These are phyloP conservation scores for Glaciozyma antarctica DNA, from an alignment of 768 basidiomycete species.

Conservation along the genomic window DNA sequence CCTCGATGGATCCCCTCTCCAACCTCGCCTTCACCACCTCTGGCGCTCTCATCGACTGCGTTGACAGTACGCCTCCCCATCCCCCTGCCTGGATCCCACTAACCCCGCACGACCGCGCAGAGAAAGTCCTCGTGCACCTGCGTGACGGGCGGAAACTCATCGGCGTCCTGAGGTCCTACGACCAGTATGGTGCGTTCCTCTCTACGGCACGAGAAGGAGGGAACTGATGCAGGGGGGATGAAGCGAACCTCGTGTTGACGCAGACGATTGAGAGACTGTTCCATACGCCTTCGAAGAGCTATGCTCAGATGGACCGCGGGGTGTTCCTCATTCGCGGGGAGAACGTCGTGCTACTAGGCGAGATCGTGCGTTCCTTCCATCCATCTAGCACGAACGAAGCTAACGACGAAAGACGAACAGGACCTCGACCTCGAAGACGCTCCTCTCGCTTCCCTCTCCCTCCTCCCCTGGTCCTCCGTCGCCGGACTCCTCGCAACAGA, in stretches of 20 bases:
- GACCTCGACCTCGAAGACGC: slow-evolving; percentile 89
- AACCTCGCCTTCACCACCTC: slow-evolving; percentile 90
- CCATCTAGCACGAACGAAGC: neutral
- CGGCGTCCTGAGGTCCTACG: slow-evolving; percentile 91
- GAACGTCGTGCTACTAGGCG: slow-evolving; percentile 92
- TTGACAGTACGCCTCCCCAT: slow-evolving; percentile 80
- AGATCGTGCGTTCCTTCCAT: slow-evolving; percentile 60
- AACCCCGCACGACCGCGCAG: slow-evolving; percentile 43
- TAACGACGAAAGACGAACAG: slow-evolving; percentile 42
- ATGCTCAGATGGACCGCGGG: slow-evolving; percentile 78
- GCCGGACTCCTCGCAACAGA: slow-evolving; percentile 71
- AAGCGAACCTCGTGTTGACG: slow-evolving; percentile 95
- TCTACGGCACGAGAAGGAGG: neutral
- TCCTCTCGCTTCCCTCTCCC: slow-evolving; percentile 59
- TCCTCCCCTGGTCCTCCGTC: slow-evolving; percentile 62
- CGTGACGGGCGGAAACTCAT: slow-evolving; percentile 93
- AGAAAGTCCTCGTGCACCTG: slow-evolving; percentile 96
- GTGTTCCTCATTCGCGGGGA: slow-evolving; percentile 93
- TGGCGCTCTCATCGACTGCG: slow-evolving; percentile 95
- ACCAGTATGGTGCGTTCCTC: slow-evolving; percentile 81
- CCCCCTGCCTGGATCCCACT: slow-evolving; percentile 13
- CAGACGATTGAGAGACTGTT: slow-evolving; percentile 92
- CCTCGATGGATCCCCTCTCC: slow-evolving; percentile 21
- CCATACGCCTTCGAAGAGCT: slow-evolving; percentile 58
- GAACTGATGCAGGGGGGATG: neutral